Conservation (phyloP, 2,329 filamentous ascomycete species). For the Phialocephala sp. region DNA sequence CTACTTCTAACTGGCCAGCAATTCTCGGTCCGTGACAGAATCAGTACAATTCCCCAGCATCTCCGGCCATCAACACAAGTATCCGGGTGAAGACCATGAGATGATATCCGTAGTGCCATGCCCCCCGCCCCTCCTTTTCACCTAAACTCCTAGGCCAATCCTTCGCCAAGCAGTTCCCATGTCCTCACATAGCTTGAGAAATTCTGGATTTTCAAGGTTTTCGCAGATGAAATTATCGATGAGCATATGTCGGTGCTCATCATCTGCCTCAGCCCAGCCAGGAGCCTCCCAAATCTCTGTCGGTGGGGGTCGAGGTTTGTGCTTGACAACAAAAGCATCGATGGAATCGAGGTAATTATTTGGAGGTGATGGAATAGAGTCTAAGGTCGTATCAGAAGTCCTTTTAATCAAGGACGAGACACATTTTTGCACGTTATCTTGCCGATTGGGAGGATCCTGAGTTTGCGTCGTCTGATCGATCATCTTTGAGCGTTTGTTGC, state of each 20-base stretch:
- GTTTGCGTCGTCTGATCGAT: conserved; percentile 42
- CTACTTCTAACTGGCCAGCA: background rate
- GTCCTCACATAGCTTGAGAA: conserved; percentile 56
- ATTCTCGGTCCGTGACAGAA: background rate
- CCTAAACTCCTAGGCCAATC: conserved; percentile 49
- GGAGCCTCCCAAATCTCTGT: conserved; percentile 38
- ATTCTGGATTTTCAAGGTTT: conserved; percentile 54
- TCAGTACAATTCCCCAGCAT: background rate
- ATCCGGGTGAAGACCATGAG: background rate
- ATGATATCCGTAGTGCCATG: background rate
- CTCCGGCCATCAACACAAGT: background rate
- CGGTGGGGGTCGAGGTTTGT: conserved; percentile 34
- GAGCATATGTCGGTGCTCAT: conserved; percentile 48
- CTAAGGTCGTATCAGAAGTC: conserved; percentile 6
- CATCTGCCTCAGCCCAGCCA: conserved; percentile 37
- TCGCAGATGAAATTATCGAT: conserved; percentile 57
- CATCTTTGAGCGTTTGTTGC: conserved; percentile 40
- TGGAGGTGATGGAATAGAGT: conserved; percentile 23
- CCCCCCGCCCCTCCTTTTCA: too few species aligned
- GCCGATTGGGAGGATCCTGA: conserved; percentile 29
- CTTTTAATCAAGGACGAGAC: conserved; percentile 1
- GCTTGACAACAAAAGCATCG: conserved; percentile 34
- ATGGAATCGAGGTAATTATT: conserved; percentile 30
- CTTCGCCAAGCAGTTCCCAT: conserved; percentile 55
- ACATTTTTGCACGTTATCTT: conserved; percentile 21